Base-by-base conservation (phyloP, 768 basidiomycete species). In the Naematelia aurantialba region DNA sequence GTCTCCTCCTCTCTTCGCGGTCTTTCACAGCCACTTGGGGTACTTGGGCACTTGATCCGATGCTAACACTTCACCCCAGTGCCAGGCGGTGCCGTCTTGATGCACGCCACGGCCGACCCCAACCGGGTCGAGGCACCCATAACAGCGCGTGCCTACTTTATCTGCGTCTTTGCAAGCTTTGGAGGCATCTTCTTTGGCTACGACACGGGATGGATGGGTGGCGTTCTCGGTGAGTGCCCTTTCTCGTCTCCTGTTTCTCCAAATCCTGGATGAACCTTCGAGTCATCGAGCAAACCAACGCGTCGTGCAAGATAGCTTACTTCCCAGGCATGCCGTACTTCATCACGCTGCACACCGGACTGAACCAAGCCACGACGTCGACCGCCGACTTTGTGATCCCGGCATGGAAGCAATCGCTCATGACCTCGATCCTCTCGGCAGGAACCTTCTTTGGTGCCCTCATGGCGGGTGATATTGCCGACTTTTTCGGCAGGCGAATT, bases 321-420 rank as follows among this genome's bases (percentile, higher is more conserved):
- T 39, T 17, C 8, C 8, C 17, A 39, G 65, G 60, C 13, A 64
- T 64, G 59, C 8, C 8, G 10, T 47, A 47, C 80, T 85, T 97
- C 62, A 94, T 97, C 71, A 91, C 94, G 79, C 94, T 96, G 77
- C 94, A 94, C 80, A 89, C 89, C 2, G 93, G 93, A 13, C 84
- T 84, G 45, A 69, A 58, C 42, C 60, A 62, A 22, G 39, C 39
- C 2, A 58, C 59, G 49, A 54, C 68, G 25, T 22, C 34, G 12
- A 61, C 50, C 25, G 61, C 55, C 19, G 57, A 56, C 8, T 67
- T 67, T 57, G 57, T 58, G 34, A 62, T 73, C 49, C 56, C 66
- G 2, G 55, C 74, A 25, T 67, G 56, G 51, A 24, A 72, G 53
- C 68, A 73, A 45, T 74, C 74, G 2, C 65, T 76, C 55, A 72